Percentiles rank a stretch among this genome's conserved stretches.
Evolutionary conservation across 2,329 filamentous ascomycete genomes (phyloP).

Genomic region (Penicillium paneum): DNA sequence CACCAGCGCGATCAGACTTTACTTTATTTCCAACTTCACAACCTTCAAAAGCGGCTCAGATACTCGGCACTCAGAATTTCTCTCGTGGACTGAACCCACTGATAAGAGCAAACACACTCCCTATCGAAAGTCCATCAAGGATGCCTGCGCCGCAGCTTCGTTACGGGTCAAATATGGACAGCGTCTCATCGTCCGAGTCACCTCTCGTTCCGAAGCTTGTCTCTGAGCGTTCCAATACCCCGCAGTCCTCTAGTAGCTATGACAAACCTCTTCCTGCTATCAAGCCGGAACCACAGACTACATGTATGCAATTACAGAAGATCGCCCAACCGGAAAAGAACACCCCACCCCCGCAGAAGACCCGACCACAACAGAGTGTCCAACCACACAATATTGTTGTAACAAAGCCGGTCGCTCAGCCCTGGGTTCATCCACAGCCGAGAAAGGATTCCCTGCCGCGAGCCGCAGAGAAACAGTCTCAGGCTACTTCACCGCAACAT

Average conservation of each 20-base stretch:
- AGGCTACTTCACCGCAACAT: neutral
- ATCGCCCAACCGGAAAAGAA: neutral
- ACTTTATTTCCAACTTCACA: conserved; percentile 38
- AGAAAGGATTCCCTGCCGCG: neutral
- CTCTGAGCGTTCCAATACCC: conserved; percentile 10
- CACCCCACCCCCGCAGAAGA: neutral
- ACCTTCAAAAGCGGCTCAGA: conserved; percentile 30
- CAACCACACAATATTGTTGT: neutral
- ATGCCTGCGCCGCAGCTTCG: conserved; percentile 7
- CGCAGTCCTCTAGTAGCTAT: conserved; percentile 13
- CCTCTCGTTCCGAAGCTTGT: conserved; percentile 11
- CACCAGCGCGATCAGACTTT: conserved; percentile 37
- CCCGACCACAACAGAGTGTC: neutral
- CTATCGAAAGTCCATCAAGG: conserved; percentile 18
- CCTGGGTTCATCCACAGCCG: neutral
- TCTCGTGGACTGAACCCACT: conserved; percentile 28
- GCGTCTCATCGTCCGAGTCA: conserved; percentile 13
- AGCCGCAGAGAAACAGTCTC: neutral
- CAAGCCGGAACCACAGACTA: conserved; percentile 10
- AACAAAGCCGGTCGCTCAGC: neutral
- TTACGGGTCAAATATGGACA: conserved; percentile 9
- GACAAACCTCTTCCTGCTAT: conserved; percentile 24
- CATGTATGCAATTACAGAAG: neutral
- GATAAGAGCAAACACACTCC: conserved; percentile 23
- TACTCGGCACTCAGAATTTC: conserved; percentile 32